Evolutionary conservation across 305 asterid genomes (phyloP).

Genomic region (Euphrasia arctica): DNA sequence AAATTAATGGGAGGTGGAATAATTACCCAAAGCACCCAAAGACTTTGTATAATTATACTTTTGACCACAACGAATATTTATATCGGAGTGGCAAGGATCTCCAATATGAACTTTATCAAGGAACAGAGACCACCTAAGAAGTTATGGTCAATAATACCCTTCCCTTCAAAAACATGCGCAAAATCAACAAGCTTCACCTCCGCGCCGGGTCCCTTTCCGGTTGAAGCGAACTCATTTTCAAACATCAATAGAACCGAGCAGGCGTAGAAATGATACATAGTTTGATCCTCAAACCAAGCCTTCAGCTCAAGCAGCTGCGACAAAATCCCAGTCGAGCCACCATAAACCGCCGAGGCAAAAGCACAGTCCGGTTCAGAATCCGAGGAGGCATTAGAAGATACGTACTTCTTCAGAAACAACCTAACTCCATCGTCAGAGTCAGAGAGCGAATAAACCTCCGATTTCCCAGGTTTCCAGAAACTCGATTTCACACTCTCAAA

Average conservation of each 20-base stretch:
- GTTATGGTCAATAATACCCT: conserved; percentile 68
- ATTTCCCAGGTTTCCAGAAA: conserved; percentile 52
- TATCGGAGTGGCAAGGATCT: conserved; percentile 46
- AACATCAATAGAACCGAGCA: conserved; percentile 61
- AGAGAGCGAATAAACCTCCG: conserved; percentile 36
- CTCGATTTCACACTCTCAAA: conserved; percentile 38
- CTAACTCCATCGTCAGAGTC: conserved; percentile 28
- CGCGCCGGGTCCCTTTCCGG: conserved; percentile 46
- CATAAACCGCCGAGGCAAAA: conserved; percentile 30
- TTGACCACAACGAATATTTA: neutral
- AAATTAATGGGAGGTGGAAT: conserved; percentile 4
- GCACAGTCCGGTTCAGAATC: neutral
- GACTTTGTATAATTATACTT: neutral
- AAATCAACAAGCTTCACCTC: conserved; percentile 77
- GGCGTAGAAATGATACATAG: conserved; percentile 61
- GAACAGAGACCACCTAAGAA: conserved; percentile 82
- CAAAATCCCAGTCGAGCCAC: conserved; percentile 43
- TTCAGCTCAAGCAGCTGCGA: conserved; percentile 73
- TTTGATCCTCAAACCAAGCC: conserved; percentile 26
- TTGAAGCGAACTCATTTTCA: conserved; percentile 46
- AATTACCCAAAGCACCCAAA: conserved; percentile 17
- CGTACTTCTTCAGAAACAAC: too few species aligned
- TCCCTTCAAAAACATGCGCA: conserved; percentile 65
- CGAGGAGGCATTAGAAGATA: too few species aligned
- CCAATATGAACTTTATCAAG: conserved; percentile 62